These are phyloP conservation scores for Pseudocercospora cruenta DNA, from an alignment of 2,329 filamentous ascomycete genomes.

Conservation along the genomic window DNA sequence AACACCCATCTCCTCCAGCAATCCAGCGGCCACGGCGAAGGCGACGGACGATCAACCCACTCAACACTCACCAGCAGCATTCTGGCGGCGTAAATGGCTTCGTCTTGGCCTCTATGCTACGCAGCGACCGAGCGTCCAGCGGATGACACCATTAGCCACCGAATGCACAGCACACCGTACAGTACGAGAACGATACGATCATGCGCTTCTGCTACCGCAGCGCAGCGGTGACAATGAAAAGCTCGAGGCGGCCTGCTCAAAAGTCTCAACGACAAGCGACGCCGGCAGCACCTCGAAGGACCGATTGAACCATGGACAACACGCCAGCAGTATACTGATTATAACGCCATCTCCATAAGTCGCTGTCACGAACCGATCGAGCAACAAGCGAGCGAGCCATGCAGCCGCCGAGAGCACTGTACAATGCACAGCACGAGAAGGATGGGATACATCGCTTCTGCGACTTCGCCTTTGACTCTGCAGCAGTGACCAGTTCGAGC, in stretches of 20 bases:
- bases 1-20: not conserved
- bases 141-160: not conserved
- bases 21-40: not conserved
- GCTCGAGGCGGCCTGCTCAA: not conserved
- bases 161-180: not conserved
- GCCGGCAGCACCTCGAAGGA: not conserved
- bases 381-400: too few species aligned
- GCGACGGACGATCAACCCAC: not conserved
- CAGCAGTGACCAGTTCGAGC: too few species aligned
- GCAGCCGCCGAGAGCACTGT: too few species aligned
- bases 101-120: not conserved
- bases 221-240: not conserved
- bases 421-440: too few species aligned
- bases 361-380: too few species aligned
- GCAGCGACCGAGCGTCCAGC: not conserved
- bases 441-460: too few species aligned
- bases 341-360: too few species aligned
- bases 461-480: too few species aligned
- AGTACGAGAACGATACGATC: not conserved
- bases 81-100: not conserved
- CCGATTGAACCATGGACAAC: not conserved
- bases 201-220: not conserved
- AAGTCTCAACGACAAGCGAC: not conserved
- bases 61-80: not conserved
- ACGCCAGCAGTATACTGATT: not conserved